A percentile compares a stretch with the other conserved stretches of the same genome.
Conservation (phyloP, 148 eudicot genomes). For the Chenopodium suecicum region DNA sequence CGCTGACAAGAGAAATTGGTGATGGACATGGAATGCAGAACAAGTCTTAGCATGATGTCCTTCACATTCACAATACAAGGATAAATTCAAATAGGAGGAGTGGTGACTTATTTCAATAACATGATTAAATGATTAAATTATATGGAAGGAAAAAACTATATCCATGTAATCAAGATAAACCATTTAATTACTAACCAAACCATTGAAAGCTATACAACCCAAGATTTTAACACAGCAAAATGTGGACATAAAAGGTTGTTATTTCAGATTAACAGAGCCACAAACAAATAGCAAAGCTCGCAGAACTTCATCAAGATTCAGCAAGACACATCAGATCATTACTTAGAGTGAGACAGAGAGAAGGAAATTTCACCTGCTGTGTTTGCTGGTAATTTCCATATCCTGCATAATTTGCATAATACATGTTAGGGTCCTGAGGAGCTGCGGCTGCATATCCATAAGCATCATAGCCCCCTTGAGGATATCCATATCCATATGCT, state of each 20-base stretch:
- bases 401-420: constrained; percentile 75
- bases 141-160: neutral
- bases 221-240: neutral
- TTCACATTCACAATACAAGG: too few relatives aligned
- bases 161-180: too few relatives aligned
- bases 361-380: constrained; percentile 58
- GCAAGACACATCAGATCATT: too few relatives aligned
- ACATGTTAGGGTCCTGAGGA: constrained; percentile 84
- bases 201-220: neutral
- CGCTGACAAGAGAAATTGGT: too few relatives aligned
- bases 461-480: constrained; percentile 69
- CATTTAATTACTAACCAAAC: neutral
- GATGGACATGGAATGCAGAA: too few relatives aligned
- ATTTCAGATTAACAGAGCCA: neutral
- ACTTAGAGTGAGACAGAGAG: neutral
- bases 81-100: too few relatives aligned
- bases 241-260: neutral
- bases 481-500: constrained; percentile 69
- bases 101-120: too few relatives aligned
- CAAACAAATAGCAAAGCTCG: neutral
- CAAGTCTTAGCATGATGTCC: too few relatives aligned
- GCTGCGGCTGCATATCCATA: constrained; percentile 66
- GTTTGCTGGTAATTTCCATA: constrained; percentile 88
- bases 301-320: too few relatives aligned
- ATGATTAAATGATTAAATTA: neutral